A percentile compares a stretch with the other conserved stretches of the same genome.
phyloP scores from a whole-genome alignment of 2,329 filamentous ascomycete genomes.

The Ceratocystis ficicola region DNA sequence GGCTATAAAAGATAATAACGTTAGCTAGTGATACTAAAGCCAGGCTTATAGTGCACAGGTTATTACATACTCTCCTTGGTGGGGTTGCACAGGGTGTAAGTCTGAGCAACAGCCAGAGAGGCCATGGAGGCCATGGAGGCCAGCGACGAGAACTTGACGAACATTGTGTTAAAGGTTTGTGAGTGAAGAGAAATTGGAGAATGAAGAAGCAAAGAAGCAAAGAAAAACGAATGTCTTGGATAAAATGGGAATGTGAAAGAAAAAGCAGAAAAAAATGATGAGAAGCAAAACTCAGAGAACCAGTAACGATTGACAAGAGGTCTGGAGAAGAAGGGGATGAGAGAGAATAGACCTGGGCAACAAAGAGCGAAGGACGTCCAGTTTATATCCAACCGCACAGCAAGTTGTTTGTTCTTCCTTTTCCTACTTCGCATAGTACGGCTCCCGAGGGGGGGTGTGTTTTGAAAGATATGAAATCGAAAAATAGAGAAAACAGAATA shows the following conservation, averaged over 20 bases:
- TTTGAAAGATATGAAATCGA: not conserved
- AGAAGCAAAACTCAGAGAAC: slow-evolving; percentile 5
- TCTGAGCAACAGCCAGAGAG: slow-evolving; percentile 43
- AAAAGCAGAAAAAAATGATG: not conserved
- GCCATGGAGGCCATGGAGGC: slow-evolving; percentile 39
- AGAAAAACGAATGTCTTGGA: slow-evolving; percentile 2
- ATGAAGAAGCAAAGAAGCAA: slow-evolving; percentile 11
- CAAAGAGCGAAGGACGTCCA: not conserved
- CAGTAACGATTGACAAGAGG: slow-evolving; percentile 11
- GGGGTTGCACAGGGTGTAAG: slow-evolving; percentile 45
- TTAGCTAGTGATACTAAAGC: not conserved
- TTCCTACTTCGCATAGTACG: not conserved
- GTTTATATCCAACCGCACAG: slow-evolving; percentile 1
- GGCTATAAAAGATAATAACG: slow-evolving; percentile 27
- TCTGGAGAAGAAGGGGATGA: not conserved
- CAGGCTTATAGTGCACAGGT: not conserved
- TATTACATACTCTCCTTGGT: slow-evolving; percentile 36
- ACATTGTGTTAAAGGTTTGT: slow-evolving; percentile 22
- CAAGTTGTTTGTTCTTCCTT: not conserved
- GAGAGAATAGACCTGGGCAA: not conserved
- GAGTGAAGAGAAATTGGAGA: not conserved
- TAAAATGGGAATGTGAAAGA: not conserved
- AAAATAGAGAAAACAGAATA: slow-evolving; percentile 1
- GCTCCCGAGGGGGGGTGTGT: not conserved
- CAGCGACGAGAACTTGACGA: slow-evolving; percentile 35